phyloP scores from a whole-genome alignment of 2,329 filamentous ascomycete genomes.

The Penicillium sp. region DNA sequence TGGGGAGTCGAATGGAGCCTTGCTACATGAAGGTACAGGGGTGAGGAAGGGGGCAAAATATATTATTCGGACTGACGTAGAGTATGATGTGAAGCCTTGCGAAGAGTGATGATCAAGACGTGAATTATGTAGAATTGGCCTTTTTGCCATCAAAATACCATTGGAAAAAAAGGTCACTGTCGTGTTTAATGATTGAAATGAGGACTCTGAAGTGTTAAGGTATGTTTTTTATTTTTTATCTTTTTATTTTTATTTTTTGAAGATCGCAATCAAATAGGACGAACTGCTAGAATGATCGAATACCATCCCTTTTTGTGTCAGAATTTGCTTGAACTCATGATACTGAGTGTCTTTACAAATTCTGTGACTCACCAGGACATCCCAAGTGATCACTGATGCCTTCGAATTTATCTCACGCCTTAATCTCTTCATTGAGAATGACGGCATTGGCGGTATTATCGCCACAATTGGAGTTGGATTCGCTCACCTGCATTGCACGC shows the following conservation, averaged over 20 bases:
- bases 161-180: background rate
- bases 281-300: background rate
- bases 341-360: background rate
- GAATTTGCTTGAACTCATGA: background rate
- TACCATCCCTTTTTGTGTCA: background rate
- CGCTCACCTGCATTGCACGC: no score
- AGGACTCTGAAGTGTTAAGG: background rate
- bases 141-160: background rate
- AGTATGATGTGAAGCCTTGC: conserved; percentile 58
- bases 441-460: no score
- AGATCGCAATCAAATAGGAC: background rate
- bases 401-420: no score
- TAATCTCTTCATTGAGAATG: no score
- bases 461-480: no score
- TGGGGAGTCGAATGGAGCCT: conserved; percentile 62
- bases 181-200: background rate
- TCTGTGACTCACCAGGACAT: no score
- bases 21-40: conserved; percentile 69
- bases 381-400: no score
- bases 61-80: conserved; percentile 68
- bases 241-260: background rate
- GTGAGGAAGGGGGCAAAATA: conserved; percentile 66
- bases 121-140: background rate
- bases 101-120: conserved; percentile 6
- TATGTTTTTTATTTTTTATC: background rate